Conservation (phyloP, 2,329 filamentous ascomycete species). For the Neophaeococcomyces aloes region DNA sequence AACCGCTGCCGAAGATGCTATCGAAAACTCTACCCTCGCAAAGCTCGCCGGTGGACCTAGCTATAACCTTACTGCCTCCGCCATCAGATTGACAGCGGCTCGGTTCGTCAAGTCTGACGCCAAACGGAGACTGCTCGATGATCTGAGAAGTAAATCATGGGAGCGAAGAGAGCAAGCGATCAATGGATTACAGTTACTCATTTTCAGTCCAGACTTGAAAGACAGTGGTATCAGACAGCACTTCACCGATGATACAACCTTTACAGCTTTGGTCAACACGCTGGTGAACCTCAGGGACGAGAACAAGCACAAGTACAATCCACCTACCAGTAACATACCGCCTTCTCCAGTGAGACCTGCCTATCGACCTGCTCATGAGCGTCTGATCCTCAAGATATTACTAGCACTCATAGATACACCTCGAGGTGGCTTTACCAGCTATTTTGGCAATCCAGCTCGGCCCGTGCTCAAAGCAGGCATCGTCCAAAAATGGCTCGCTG, state of each 20-base stretch:
- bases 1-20: constrained; percentile 28
- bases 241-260: constrained; percentile 22
- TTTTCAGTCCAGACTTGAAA: constrained; percentile 19
- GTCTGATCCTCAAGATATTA: constrained; percentile 41
- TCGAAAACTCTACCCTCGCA: constrained; percentile 55
- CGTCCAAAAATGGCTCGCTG: constrained; percentile 62
- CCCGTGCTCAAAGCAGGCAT: constrained; percentile 51
- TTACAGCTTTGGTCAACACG: constrained; percentile 20
- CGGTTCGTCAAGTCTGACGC: constrained; percentile 32
- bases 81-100: constrained; percentile 38
- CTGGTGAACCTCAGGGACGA: constrained; percentile 19
- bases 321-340: constrained; percentile 26
- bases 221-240: constrained; percentile 7
- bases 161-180: constrained; percentile 31
- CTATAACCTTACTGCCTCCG: constrained; percentile 58
- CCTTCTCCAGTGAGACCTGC: constrained; percentile 16
- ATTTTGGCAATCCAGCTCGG: constrained; percentile 26
- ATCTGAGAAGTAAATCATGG: constrained; percentile 31
- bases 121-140: constrained; percentile 31
- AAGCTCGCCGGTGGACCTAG: constrained; percentile 61
- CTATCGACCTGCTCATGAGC: constrained; percentile 32
- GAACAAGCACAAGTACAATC: constrained; percentile 28
- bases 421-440: background rate
- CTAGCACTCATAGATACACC: constrained; percentile 47
- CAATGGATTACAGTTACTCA: constrained; percentile 34